These are phyloP conservation scores for Pseudophaeomoniella oleicola DNA, from an alignment of 2,329 filamentous ascomycete genomes.

Conservation along the genomic window DNA sequence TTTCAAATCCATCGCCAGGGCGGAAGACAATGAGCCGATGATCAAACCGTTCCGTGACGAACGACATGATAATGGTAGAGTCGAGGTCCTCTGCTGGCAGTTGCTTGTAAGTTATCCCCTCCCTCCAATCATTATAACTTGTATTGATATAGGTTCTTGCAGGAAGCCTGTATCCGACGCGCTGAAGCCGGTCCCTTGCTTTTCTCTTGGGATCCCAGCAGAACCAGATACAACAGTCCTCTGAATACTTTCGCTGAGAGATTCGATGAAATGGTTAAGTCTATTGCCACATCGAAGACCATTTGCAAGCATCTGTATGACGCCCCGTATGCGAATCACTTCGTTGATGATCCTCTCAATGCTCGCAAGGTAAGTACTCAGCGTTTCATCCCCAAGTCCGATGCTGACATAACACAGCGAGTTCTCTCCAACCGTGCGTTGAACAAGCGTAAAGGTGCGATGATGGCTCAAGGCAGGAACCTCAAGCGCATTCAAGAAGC, in stretches of 20 bases:
- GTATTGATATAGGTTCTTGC: too few species aligned
- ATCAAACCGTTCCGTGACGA: conserved; percentile 15
- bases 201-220: conserved; percentile 10
- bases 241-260: conserved; percentile 10
- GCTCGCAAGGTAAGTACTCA: conserved; percentile 8
- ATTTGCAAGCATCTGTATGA: conserved; percentile 25
- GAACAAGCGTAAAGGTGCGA: conserved; percentile 17
- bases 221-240: conserved; percentile 9
- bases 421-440: conserved; percentile 18
- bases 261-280: conserved; percentile 4
- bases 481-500: not conserved
- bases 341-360: conserved; percentile 22
- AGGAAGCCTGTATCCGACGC: conserved; percentile 13
- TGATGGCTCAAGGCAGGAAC: conserved; percentile 19
- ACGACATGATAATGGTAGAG: conserved; percentile 10
- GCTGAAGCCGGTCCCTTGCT: conserved; percentile 15
- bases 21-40: conserved; percentile 18
- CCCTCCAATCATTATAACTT: too few species aligned
- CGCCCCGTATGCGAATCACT: conserved; percentile 15
- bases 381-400: conserved; percentile 1
- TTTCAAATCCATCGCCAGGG: conserved; percentile 15
- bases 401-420: conserved; percentile 6
- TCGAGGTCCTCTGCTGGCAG: conserved; percentile 20
- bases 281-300: conserved; percentile 17
- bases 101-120: conserved; percentile 12